Evolutionary conservation across 1,284 basidiomycete genomes (phyloP).

Genomic region (Exobasidium cylindrosporum): DNA sequence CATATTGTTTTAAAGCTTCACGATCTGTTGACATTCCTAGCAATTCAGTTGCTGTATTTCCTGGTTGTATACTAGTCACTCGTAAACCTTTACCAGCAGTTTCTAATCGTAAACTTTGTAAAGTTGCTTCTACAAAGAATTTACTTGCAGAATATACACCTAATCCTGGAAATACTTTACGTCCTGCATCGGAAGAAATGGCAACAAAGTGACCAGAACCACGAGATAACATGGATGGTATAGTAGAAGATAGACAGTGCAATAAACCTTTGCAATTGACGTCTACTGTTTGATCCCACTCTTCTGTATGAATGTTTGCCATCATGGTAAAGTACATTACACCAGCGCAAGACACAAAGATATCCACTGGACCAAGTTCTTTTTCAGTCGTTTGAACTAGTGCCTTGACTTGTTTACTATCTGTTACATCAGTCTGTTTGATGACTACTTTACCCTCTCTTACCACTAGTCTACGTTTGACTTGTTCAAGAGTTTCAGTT

Average conservation of each 20-base stretch:
- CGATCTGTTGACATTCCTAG: constrained; percentile 49
- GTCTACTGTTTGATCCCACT: constrained; percentile 54
- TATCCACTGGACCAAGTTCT: constrained; percentile 42
- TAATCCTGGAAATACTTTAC: constrained; percentile 51
- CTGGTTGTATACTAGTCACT: constrained; percentile 49
- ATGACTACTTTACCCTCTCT: constrained; percentile 22
- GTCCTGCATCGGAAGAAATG: constrained; percentile 52
- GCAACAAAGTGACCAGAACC: constrained; percentile 48
- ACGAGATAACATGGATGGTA: constrained; percentile 39
- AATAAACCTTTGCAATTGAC: constrained; percentile 54
- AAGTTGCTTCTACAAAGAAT: constrained; percentile 53
- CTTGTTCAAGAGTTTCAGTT: constrained; percentile 25
- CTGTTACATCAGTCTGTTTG: constrained; percentile 46
- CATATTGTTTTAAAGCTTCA: constrained; percentile 51
- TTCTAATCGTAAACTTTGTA: constrained; percentile 49
- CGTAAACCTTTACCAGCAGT: constrained; percentile 45
- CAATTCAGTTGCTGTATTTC: constrained; percentile 50
- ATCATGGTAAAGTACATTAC: constrained; percentile 55
- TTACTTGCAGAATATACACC: constrained; percentile 53
- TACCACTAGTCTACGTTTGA: constrained; percentile 9
- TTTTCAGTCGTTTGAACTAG: constrained; percentile 32
- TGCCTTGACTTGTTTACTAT: constrained; percentile 38
- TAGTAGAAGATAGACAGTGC: constrained; percentile 36
- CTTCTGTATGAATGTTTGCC: constrained; percentile 41
- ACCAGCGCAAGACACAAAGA: constrained; percentile 47